Conservation (phyloP, 2,329 filamentous ascomycete species). For the Aphanoascus verrucosus region DNA sequence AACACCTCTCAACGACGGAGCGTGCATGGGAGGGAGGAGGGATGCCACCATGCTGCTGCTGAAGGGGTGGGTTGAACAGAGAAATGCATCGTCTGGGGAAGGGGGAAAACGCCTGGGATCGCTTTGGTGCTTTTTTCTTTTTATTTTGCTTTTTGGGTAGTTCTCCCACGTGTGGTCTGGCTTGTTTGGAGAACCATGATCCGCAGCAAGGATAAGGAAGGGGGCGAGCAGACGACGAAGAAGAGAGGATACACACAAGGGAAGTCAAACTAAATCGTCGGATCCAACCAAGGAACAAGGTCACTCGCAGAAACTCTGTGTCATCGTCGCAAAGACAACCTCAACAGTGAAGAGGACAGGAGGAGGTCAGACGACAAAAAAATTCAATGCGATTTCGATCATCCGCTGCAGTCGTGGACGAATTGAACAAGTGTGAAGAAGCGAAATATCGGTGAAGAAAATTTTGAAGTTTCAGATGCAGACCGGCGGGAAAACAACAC, state of each 20-base stretch:
- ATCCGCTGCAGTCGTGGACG: not conserved
- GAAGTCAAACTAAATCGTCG: not conserved
- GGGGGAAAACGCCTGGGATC: not conserved
- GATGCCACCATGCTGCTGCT: too few relatives aligned
- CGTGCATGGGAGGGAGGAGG: not conserved
- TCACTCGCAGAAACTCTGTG: slow-evolving; percentile 3
- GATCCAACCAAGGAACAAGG: not conserved
- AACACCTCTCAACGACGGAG: not conserved
- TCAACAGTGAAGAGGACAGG: not conserved
- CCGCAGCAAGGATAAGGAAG: slow-evolving; percentile 9
- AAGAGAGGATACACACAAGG: not conserved
- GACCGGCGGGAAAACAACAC: not conserved
- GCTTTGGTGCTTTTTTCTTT: not conserved
- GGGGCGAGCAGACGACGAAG: not conserved
- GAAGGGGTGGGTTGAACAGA: not conserved
- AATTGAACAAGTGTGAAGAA: not conserved
- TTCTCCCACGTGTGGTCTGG: slow-evolving; percentile 8
- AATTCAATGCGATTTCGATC: not conserved
- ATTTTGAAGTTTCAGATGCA: not conserved
- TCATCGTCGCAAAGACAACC: not conserved
- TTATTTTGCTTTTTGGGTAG: slow-evolving; percentile 3
- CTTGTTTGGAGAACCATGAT: slow-evolving; percentile 6
- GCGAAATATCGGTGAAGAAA: slow-evolving; percentile 8
- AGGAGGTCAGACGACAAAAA: not conserved
- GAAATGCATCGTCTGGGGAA: not conserved